Conservation (phyloP, 345 rosid species). For the Diplotaxis tenuifolia region DNA sequence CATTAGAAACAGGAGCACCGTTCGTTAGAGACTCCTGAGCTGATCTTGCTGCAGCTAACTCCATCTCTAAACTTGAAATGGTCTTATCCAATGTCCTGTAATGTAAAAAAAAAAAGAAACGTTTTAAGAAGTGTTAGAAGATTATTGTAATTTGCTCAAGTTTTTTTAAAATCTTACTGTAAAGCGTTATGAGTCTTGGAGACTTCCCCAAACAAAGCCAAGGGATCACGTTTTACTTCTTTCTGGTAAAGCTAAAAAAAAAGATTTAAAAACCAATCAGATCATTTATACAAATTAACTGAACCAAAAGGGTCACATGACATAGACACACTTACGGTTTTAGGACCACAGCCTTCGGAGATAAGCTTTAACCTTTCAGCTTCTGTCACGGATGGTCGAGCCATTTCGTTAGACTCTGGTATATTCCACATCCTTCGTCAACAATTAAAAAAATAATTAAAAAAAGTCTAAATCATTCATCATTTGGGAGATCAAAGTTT, state of each 20-base stretch:
- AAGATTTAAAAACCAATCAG: slow-evolving; percentile 33
- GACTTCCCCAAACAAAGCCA: slow-evolving; percentile 62
- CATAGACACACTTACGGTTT: slow-evolving; percentile 61
- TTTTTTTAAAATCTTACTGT: slow-evolving; percentile 51
- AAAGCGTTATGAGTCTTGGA: slow-evolving; percentile 75
- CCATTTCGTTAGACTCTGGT: slow-evolving; percentile 65
- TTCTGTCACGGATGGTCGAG: slow-evolving; percentile 59
- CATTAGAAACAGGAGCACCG: slow-evolving; percentile 69
- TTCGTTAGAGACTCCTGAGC: slow-evolving; percentile 69
- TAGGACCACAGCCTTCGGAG: slow-evolving; percentile 73
- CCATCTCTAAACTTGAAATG: slow-evolving; percentile 93
- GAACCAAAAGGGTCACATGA: slow-evolving; percentile 1
- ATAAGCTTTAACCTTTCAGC: slow-evolving; percentile 68
- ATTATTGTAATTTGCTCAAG: neutral
- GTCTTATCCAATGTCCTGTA: slow-evolving; percentile 86
- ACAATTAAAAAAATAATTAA: no score
- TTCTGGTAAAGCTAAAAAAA: slow-evolving; percentile 58
- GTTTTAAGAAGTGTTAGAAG: neutral
- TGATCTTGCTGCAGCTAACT: slow-evolving; percentile 89
- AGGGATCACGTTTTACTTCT: slow-evolving; percentile 62
- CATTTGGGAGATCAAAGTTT: neutral
- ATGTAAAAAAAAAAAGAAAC: slow-evolving; percentile 16
- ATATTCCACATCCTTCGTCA: slow-evolving; percentile 69
- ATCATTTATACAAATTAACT: slow-evolving; percentile 11
- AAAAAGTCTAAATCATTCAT: no score